These are phyloP conservation scores for Protomyces arabidopsidicola DNA, from an alignment of 1,139 yeast species.

Conservation along the genomic window DNA sequence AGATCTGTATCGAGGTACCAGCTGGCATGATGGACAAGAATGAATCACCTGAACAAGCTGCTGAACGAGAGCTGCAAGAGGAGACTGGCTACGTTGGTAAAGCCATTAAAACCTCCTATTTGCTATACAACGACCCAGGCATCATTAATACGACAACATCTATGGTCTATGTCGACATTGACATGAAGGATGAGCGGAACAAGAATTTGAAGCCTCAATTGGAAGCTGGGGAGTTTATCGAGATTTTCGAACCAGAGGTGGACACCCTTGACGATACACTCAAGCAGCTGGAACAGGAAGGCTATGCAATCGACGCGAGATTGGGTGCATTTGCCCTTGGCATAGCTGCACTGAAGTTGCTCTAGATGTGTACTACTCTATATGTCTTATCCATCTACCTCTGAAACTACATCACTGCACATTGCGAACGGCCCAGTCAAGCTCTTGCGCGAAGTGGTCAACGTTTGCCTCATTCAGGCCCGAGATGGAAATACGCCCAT, in stretches of 20 bases:
- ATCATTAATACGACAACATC: slow-evolving; percentile 85
- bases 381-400: not conserved
- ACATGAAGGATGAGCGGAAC: slow-evolving; percentile 61
- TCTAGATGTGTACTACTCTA: not conserved
- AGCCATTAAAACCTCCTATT: slow-evolving; percentile 50
- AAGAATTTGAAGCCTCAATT: slow-evolving; percentile 63
- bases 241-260: slow-evolving; percentile 21
- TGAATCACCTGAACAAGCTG: slow-evolving; percentile 73
- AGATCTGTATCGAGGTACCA: slow-evolving; percentile 65
- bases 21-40: slow-evolving; percentile 89
- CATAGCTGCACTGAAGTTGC: slow-evolving; percentile 5
- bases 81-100: slow-evolving; percentile 87
- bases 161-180: slow-evolving; percentile 73
- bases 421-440: slow-evolving; percentile 38
- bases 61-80: slow-evolving; percentile 78
- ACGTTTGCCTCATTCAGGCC: slow-evolving; percentile 80
- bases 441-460: slow-evolving; percentile 72
- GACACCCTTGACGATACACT: slow-evolving; percentile 20
- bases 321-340: slow-evolving; percentile 27
- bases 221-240: slow-evolving; percentile 57
- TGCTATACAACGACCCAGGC: slow-evolving; percentile 79
- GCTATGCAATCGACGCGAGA: slow-evolving; percentile 28
- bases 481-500: slow-evolving; percentile 89
- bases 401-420: not conserved
- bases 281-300: slow-evolving; percentile 19